Evolutionary conservation across 2,329 filamentous ascomycete genomes (phyloP), one percentile per base, ranked within the genome.

Genomic region (Phaeosphaeriaceae sp.): DNA sequence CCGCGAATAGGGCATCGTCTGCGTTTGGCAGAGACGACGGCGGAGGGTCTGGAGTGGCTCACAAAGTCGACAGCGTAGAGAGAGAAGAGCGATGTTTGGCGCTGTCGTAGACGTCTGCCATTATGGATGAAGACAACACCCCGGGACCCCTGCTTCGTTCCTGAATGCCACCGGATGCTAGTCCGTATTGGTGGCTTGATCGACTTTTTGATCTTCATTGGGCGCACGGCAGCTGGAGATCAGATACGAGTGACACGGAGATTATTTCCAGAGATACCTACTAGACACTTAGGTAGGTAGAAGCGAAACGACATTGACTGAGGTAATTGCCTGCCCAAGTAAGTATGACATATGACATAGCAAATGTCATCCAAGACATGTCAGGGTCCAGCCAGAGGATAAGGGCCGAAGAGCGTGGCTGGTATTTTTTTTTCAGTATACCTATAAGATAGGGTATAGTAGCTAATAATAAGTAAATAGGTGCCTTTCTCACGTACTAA

Each of bases 1-100:
- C 48, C 56, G 65, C 58, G 50, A 56, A 53, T 50, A 53, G 61
- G 60, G 66, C 64, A 66, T 72, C 67, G 72, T 73, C 60, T 59
- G 66, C 42, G 53, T 43, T 34, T 43, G 50, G 50, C 54, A 42
- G 54, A 55, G 49, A 52, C 40, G 39, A 54, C 52, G 55, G 56
- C 53, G 52, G 61, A 42, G 50, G 36, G 40, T 49, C 35, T 45
- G 38, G 33, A 47, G 50, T 49, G 54, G 57, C 52, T 61, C 56
- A 53, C 46, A 56, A 49, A 34, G 42, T 26, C 37, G 28, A 47
- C 29, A 46, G 42, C 41, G 51, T 42, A 33, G 50, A 37, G 17
- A 42, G 32, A 11, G 23, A 21, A 28, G 15, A 46, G 43, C 17
- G 33, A n/a, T 29, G 34, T 32, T 29, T 32, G 30, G 21, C 41